A percentile compares a stretch with the other conserved stretches of the same genome.
Conservation (phyloP, 257 asterid species). For the Handroanthus guayacan region DNA sequence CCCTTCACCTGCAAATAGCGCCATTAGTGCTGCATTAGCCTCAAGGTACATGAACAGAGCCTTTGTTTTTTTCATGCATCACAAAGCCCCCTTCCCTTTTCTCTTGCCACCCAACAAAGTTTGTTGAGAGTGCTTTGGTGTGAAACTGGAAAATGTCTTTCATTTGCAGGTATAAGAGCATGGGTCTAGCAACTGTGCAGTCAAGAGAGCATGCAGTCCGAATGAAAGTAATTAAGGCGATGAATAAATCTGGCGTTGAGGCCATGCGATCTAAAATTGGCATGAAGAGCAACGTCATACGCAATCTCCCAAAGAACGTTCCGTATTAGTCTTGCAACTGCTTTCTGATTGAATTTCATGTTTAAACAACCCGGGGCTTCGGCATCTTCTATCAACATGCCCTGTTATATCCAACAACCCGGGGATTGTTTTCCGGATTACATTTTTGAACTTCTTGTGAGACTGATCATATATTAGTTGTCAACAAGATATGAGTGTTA, state of each 20-base stretch:
- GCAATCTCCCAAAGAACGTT: constrained; percentile 85
- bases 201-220: constrained; percentile 69
- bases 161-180: constrained; percentile 72
- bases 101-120: too few relatives aligned
- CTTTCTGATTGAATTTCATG: not conserved
- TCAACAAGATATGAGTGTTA: too few relatives aligned
- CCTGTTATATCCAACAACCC: too few relatives aligned
- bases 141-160: constrained; percentile 9
- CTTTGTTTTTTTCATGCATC: constrained; percentile 2
- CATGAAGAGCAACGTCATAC: constrained; percentile 90
- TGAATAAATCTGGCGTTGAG: constrained; percentile 75
- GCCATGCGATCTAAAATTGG: constrained; percentile 87
- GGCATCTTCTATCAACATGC: too few relatives aligned
- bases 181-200: constrained; percentile 93
- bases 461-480: too few relatives aligned
- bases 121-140: not conserved
- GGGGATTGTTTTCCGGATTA: too few relatives aligned
- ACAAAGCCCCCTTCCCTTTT: too few relatives aligned
- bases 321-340: constrained; percentile 50
- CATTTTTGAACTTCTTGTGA: too few relatives aligned
- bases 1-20: constrained; percentile 64
- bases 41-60: constrained; percentile 55
- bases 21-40: constrained; percentile 62
- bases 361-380: too few relatives aligned
- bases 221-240: constrained; percentile 83